Evolutionary conservation across 352 stramenopile species (phyloP).

Genomic region (Albugo laibachii): DNA sequence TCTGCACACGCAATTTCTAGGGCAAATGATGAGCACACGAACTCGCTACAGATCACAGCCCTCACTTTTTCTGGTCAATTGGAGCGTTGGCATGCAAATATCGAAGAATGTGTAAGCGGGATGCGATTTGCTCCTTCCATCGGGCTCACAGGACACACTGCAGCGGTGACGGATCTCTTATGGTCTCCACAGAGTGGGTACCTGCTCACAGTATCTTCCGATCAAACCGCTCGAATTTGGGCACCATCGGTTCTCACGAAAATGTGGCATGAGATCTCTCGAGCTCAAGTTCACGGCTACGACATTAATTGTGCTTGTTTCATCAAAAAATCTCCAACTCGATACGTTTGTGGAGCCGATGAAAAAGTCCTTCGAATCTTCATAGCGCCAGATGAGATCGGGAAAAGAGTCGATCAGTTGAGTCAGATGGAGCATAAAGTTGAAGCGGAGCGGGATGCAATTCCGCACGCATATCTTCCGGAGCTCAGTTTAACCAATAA

Average conservation of each 20-base stretch:
- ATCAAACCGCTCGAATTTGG: slow-evolving; percentile 46
- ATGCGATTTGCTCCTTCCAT: slow-evolving; percentile 26
- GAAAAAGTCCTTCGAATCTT: slow-evolving; percentile 73
- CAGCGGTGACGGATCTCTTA: slow-evolving; percentile 35
- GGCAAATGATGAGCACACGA: slow-evolving; percentile 1
- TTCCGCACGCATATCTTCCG: slow-evolving; percentile 44
- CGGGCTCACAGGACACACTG: slow-evolving; percentile 32
- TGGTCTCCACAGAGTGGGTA: slow-evolving; percentile 41
- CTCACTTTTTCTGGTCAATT: slow-evolving; percentile 43
- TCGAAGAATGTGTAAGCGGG: neutral
- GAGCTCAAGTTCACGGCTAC: slow-evolving; percentile 62
- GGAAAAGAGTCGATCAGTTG: slow-evolving; percentile 8
- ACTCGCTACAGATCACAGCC: slow-evolving; percentile 23
- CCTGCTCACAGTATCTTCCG: slow-evolving; percentile 47
- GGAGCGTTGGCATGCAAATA: slow-evolving; percentile 31
- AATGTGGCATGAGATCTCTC: slow-evolving; percentile 43
- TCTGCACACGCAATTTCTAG: slow-evolving; percentile 17
- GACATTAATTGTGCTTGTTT: slow-evolving; percentile 62
- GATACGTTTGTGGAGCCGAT: slow-evolving; percentile 57
- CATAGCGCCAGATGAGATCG: slow-evolving; percentile 29
- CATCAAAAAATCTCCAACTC: slow-evolving; percentile 10
- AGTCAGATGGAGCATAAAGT: neutral
- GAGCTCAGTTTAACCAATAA: slow-evolving; percentile 71
- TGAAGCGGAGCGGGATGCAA: neutral
- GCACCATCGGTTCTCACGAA: slow-evolving; percentile 4